A percentile compares a stretch with the other conserved stretches of the same genome.
Conservation (phyloP, 1,139 yeast species). For the Citeromyces hawaiiensis region DNA sequence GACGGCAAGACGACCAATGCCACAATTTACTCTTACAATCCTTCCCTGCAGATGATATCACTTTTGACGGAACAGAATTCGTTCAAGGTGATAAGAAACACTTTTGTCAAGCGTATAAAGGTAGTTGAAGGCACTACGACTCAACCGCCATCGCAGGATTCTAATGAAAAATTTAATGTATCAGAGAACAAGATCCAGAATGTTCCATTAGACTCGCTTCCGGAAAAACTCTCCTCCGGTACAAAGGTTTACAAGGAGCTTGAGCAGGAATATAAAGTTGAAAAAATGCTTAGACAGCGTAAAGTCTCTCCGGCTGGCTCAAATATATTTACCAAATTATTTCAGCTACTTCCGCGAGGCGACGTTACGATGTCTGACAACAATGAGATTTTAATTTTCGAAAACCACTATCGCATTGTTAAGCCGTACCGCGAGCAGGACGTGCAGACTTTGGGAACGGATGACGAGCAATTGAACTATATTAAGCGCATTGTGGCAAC, state of each 20-base stretch:
- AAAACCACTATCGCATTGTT: conserved; percentile 28
- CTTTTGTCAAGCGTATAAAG: conserved; percentile 38
- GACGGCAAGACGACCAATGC: conserved; percentile 49
- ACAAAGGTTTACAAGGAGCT: background rate
- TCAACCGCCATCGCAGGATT: background rate
- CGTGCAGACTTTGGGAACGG: conserved; percentile 16
- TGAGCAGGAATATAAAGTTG: conserved; percentile 5
- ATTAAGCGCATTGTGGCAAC: conserved; percentile 40
- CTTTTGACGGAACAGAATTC: conserved; percentile 14
- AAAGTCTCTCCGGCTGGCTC: conserved; percentile 27
- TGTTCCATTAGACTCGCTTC: background rate
- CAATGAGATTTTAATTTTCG: conserved; percentile 35
- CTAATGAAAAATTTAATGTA: conserved; percentile 2
- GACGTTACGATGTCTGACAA: conserved; percentile 31
- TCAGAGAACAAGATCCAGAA: background rate
- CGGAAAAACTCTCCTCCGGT: background rate
- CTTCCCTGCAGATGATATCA: conserved; percentile 28
- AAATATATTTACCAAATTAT: conserved; percentile 32
- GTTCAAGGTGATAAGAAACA: conserved; percentile 41
- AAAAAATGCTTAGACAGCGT: conserved; percentile 3
- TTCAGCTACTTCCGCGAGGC: conserved; percentile 26
- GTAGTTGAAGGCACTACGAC: background rate
- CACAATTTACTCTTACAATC: conserved; percentile 44
- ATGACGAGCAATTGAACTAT: conserved; percentile 19
- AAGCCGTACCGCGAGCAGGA: conserved; percentile 34